Percentiles rank a stretch among this genome's conserved stretches.
These are phyloP conservation scores for Rhododendron ovatum DNA, from an alignment of 148 eudicot species.

Conservation along the genomic window DNA sequence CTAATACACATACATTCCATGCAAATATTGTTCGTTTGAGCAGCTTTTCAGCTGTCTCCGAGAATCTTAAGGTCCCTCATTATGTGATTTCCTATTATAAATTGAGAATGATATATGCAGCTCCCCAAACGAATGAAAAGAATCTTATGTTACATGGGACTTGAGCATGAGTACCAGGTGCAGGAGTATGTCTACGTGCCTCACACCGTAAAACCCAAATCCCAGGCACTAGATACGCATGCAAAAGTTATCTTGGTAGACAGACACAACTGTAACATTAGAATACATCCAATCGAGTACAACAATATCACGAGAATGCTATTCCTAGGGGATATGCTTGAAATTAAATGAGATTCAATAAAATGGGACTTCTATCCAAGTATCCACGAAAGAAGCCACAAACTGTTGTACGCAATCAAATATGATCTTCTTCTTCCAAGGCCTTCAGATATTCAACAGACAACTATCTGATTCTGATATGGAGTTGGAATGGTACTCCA, in stretches of 20 bases:
- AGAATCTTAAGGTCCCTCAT: not conserved
- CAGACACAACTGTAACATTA: not conserved
- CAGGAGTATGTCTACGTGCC: not conserved
- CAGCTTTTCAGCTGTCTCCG: not conserved
- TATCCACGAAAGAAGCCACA: not conserved
- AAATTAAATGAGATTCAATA: constrained; percentile 2
- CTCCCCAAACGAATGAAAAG: not conserved
- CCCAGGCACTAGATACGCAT: not conserved
- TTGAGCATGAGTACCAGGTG: not conserved
- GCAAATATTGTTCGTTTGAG: not conserved
- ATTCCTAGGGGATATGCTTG: not conserved
- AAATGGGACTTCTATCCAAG: not conserved
- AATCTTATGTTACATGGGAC: not conserved
- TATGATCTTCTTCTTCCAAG: not conserved
- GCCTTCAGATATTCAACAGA: not conserved
- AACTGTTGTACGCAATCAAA: not conserved
- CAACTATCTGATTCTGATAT: not conserved
- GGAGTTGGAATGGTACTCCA: not conserved
- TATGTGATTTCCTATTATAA: not conserved
- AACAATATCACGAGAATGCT: not conserved
- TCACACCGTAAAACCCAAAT: not conserved
- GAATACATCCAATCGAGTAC: not conserved
- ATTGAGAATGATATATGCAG: not conserved
- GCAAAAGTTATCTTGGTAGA: not conserved
- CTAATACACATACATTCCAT: not conserved